These are phyloP conservation scores for Microstegium vimineum DNA, from an alignment of 176 grass and related monocot species.

Conservation along the genomic window DNA sequence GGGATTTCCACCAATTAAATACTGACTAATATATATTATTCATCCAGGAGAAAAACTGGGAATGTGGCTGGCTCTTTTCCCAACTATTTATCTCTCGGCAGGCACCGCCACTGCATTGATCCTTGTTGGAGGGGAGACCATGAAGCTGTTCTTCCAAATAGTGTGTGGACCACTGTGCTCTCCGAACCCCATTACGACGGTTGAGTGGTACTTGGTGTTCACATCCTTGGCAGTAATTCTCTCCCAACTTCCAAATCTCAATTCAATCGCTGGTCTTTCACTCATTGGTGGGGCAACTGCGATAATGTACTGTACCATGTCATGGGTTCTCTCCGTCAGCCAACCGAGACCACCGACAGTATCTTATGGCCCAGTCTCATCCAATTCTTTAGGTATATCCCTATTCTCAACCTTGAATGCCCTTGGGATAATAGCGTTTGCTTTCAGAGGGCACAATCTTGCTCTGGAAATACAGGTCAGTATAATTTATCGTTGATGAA, in stretches of 20 bases:
- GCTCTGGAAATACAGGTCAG: slow-evolving; percentile 95
- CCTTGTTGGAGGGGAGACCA: slow-evolving; percentile 85
- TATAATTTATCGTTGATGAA: background rate
- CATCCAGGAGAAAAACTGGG: slow-evolving; percentile 78
- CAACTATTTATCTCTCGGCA: slow-evolving; percentile 93
- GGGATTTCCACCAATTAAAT: background rate
- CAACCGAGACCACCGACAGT: slow-evolving; percentile 45
- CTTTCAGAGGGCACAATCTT: slow-evolving; percentile 96
- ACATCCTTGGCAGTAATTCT: slow-evolving; percentile 81
- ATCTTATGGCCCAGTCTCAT: slow-evolving; percentile 58
- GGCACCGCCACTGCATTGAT: slow-evolving; percentile 94
- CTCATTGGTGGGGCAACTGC: slow-evolving; percentile 86
- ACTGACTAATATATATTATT: slow-evolving; percentile 11
- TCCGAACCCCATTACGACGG: slow-evolving; percentile 70
- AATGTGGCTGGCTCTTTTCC: slow-evolving; percentile 87
- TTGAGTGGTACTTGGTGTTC: slow-evolving; percentile 98
- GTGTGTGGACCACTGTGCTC: slow-evolving; percentile 73
- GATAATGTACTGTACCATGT: slow-evolving; percentile 83
- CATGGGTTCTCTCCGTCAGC: slow-evolving; percentile 92
- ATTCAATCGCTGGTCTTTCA: slow-evolving; percentile 91
- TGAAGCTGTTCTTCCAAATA: slow-evolving; percentile 98
- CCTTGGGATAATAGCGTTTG: slow-evolving; percentile 95
- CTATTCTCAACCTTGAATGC: slow-evolving; percentile 66
- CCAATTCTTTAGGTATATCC: slow-evolving; percentile 50
- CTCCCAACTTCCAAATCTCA: slow-evolving; percentile 97